Evolutionary conservation across 768 basidiomycete genomes (phyloP).

Genomic region (Clathrus columnatus): DNA sequence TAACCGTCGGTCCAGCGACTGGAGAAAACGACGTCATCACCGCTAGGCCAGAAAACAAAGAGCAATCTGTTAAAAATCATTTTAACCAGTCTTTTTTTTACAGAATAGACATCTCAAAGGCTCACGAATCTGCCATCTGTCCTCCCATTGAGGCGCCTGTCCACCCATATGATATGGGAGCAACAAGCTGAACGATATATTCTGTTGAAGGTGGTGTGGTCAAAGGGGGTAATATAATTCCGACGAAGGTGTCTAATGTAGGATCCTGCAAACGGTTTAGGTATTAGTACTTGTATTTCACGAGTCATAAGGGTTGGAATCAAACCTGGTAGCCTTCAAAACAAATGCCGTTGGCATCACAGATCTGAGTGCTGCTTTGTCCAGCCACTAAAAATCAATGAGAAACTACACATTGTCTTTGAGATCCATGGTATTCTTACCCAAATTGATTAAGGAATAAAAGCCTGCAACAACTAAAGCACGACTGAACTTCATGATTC

Average conservation of each 20-base stretch:
- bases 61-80: slow-evolving; percentile 20
- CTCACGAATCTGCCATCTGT: slow-evolving; percentile 18
- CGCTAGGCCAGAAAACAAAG: slow-evolving; percentile 21
- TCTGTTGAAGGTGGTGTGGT: slow-evolving; percentile 16
- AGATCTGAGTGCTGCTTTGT: not conserved
- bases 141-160: slow-evolving; percentile 22
- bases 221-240: slow-evolving; percentile 19
- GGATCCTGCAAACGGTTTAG: slow-evolving; percentile 14
- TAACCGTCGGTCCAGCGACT: slow-evolving; percentile 23
- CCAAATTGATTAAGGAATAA: not conserved
- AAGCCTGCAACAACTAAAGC: not conserved
- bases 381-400: not conserved
- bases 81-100: too few relatives aligned
- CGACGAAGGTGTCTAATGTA: slow-evolving; percentile 18
- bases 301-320: not conserved
- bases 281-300: not conserved
- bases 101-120: not conserved
- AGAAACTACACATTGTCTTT: not conserved
- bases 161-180: slow-evolving; percentile 20
- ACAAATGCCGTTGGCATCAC: not conserved
- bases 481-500: not conserved
- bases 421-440: not conserved
- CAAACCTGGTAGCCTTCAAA: not conserved
- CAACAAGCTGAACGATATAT: slow-evolving; percentile 21
- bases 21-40: slow-evolving; percentile 18